Percentiles rank a stretch among this genome's conserved stretches.
Evolutionary conservation across 139 green algal genomes (phyloP).

Genomic region (Trebouxia sp.): DNA sequence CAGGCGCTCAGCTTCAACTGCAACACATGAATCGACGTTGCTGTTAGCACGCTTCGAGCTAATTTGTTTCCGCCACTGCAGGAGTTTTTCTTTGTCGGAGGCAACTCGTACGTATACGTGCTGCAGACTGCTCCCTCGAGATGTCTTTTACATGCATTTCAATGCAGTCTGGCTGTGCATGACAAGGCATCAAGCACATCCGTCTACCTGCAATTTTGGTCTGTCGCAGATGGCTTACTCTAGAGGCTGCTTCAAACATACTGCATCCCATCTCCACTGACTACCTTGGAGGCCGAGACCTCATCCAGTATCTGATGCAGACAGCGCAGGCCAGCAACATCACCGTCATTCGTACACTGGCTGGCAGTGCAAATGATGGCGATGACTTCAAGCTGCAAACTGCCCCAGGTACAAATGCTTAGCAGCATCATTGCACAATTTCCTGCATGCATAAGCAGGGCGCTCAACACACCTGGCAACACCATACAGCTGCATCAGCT

Average conservation of each 20-base stretch:
- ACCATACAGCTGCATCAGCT: no score
- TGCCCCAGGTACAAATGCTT: slow-evolving; percentile 28
- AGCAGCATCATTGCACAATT: no score
- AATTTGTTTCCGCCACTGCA: neutral
- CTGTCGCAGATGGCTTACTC: neutral
- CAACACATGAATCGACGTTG: neutral
- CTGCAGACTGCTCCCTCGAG: neutral
- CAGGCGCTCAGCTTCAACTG: neutral
- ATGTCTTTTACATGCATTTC: neutral
- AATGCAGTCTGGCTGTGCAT: neutral
- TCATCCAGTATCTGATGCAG: slow-evolving; percentile 6
- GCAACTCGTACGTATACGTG: neutral
- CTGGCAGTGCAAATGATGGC: slow-evolving; percentile 53
- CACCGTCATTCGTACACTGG: slow-evolving; percentile 65
- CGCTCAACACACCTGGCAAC: no score
- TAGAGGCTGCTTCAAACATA: neutral
- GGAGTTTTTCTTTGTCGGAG: slow-evolving; percentile 20
- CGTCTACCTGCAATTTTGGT: no score
- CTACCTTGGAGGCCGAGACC: neutral
- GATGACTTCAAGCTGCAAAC: slow-evolving; percentile 57
- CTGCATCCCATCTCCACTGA: neutral
- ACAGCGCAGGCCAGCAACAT: slow-evolving; percentile 50
- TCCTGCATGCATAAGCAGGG: no score
- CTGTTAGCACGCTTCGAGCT: neutral
- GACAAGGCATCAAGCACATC: no score